These are phyloP conservation scores for Trichosporon sp. DNA, from an alignment of 1,284 basidiomycete species.

Conservation along the genomic window DNA sequence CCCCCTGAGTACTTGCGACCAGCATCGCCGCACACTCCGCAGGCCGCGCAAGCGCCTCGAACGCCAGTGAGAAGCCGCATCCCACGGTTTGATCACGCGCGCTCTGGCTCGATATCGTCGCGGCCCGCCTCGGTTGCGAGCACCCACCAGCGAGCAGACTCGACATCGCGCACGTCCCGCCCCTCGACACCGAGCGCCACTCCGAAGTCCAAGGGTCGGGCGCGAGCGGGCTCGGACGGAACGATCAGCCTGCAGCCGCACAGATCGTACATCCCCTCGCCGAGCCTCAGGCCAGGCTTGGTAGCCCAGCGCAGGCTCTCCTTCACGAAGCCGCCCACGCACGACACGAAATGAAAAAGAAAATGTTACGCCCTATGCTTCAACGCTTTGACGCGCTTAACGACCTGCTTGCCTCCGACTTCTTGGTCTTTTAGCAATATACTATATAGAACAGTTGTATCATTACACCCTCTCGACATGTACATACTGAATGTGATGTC, in stretches of 20 bases:
- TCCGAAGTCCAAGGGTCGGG: not conserved
- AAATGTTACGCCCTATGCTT: not conserved
- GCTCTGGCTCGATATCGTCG: not conserved
- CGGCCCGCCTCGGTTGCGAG: not conserved
- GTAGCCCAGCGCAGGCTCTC: not conserved
- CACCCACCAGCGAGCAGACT: not conserved
- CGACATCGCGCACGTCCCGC: not conserved
- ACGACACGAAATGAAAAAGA: not conserved
- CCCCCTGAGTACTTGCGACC: not conserved
- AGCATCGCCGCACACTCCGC: not conserved
- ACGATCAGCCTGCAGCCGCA: not conserved
- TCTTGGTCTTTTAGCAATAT: not conserved
- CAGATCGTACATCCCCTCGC: not conserved
- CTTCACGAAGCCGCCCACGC: not conserved
- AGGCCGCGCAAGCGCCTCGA: not conserved
- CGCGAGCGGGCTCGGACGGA: not conserved
- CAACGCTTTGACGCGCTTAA: too few species aligned
- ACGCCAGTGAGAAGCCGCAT: not conserved
- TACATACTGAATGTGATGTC: too few species aligned
- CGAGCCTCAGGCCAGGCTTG: not conserved
- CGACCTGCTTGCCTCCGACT: not conserved
- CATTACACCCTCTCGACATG: too few species aligned
- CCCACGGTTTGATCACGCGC: not conserved
- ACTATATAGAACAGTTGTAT: too few species aligned
- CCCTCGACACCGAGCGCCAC: not conserved